Evolutionary conservation across 495 filamentous ascomycete species (phyloP).

Genomic region (Geopyxis carbonaria): DNA sequence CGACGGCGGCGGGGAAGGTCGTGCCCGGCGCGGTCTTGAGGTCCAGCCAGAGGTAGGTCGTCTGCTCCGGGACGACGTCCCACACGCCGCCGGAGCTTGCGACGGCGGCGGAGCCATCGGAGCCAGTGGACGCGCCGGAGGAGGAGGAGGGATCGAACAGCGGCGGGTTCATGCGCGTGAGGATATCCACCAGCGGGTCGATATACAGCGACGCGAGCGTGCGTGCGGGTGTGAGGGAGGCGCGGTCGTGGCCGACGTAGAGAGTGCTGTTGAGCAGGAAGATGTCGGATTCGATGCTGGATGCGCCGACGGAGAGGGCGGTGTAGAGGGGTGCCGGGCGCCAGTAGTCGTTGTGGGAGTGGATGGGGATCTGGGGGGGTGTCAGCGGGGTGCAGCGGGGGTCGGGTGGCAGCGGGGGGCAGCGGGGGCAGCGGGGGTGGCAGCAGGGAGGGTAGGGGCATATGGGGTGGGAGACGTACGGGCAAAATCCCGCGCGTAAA

Average conservation of each 20-base stretch:
- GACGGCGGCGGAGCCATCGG: conserved; percentile 1
- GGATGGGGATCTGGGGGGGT: conserved; percentile 23
- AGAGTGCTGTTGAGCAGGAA: conserved; percentile 61
- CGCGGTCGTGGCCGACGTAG: conserved; percentile 41
- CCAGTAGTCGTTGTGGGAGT: conserved; percentile 90
- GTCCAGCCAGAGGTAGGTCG: conserved; percentile 56
- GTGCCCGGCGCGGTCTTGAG: conserved; percentile 39
- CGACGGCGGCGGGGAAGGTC: conserved; percentile 40
- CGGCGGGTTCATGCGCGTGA: conserved; percentile 37
- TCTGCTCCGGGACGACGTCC: conserved; percentile 39
- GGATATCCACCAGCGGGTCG: conserved; percentile 41
- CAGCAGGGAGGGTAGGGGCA: not conserved
- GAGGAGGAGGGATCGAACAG: conserved; percentile 16
- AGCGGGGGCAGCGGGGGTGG: conserved; percentile 8
- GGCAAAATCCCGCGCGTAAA: conserved; percentile 30
- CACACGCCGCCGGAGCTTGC: conserved; percentile 38
- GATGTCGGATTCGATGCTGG: conserved; percentile 69
- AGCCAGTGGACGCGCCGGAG: not conserved
- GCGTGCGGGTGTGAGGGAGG: conserved; percentile 35
- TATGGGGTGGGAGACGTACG: conserved; percentile 2
- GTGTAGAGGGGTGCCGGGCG: conserved; percentile 49
- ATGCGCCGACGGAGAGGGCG: conserved; percentile 50
- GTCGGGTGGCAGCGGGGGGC: not conserved
- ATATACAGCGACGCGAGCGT: conserved; percentile 50
- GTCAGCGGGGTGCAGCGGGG: too few relatives aligned